These are phyloP conservation scores for Nothophytophthora sp. DNA, from an alignment of 352 stramenopile genomes.

Conservation along the genomic window DNA sequence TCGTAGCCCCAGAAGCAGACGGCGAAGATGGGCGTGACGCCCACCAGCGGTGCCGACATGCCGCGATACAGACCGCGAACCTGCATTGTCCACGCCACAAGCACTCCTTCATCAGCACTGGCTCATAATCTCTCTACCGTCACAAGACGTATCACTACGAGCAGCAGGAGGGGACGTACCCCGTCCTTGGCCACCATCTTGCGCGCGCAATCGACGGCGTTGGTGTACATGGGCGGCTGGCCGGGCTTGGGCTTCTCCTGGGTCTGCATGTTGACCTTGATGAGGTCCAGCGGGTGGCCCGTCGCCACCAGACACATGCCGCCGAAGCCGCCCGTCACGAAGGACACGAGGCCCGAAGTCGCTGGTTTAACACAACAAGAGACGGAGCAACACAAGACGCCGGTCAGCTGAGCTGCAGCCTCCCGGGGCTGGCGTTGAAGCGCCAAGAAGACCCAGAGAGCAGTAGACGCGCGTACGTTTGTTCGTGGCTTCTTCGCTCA, in stretches of 20 bases:
- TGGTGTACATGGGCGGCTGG: conserved; percentile 74
- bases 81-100: conserved; percentile 30
- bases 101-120: conserved; percentile 16
- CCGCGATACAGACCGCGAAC: conserved; percentile 91
- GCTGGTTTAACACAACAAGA: conserved; percentile 26
- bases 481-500: conserved; percentile 48
- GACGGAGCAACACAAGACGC: neutral
- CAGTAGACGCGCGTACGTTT: conserved; percentile 22
- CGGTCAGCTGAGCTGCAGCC: neutral
- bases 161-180: conserved; percentile 33
- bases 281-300: conserved; percentile 94
- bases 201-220: conserved; percentile 89
- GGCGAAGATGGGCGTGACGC: conserved; percentile 96
- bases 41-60: conserved; percentile 95
- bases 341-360: conserved; percentile 90
- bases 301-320: conserved; percentile 92
- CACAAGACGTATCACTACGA: neutral
- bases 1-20: conserved; percentile 98
- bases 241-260: conserved; percentile 73
- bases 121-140: conserved; percentile 1
- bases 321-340: conserved; percentile 93
- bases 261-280: conserved; percentile 96
- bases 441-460: neutral
- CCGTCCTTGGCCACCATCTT: conserved; percentile 95
- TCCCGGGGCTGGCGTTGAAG: neutral